phyloP scores from a whole-genome alignment of 1,139 yeast genomes.

The Meyerozyma smithsonii region DNA sequence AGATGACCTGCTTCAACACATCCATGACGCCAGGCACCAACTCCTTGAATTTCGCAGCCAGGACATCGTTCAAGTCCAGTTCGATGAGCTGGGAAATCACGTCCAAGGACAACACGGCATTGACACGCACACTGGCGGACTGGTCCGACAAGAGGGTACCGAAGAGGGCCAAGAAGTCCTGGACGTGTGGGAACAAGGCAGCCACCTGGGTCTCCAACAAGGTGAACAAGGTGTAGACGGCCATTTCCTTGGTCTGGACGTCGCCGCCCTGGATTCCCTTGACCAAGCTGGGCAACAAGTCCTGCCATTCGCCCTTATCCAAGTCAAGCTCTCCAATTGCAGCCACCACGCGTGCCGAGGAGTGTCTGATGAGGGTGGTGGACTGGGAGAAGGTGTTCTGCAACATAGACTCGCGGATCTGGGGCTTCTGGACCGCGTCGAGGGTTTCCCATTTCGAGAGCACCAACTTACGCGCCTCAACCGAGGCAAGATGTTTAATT shows the following conservation, averaged over 20 bases:
- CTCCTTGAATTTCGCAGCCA: constrained; percentile 57
- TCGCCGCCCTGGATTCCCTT: constrained; percentile 57
- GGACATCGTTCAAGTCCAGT: constrained; percentile 45
- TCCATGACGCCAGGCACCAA: constrained; percentile 78
- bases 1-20: constrained; percentile 72
- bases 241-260: constrained; percentile 72
- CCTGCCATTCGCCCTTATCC: constrained; percentile 65
- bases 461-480: constrained; percentile 86
- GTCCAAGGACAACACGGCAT: constrained; percentile 80
- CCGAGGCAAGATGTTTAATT: constrained; percentile 84
- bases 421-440: constrained; percentile 50
- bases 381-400: constrained; percentile 54
- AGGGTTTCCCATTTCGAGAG: constrained; percentile 64
- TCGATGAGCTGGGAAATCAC: constrained; percentile 66
- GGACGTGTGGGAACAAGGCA: constrained; percentile 56
- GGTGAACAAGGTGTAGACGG: constrained; percentile 74
- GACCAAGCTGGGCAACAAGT: constrained; percentile 67
- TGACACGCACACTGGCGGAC: constrained; percentile 70
- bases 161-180: constrained; percentile 68
- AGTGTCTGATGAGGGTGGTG: constrained; percentile 71
- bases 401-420: constrained; percentile 65
- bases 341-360: constrained; percentile 84
- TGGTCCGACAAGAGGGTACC: constrained; percentile 65
- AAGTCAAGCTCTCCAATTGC: constrained; percentile 79
- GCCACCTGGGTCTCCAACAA: constrained; percentile 72